Conservation (phyloP, 352 stramenopile species). For the Phytophthora tubulina region DNA sequence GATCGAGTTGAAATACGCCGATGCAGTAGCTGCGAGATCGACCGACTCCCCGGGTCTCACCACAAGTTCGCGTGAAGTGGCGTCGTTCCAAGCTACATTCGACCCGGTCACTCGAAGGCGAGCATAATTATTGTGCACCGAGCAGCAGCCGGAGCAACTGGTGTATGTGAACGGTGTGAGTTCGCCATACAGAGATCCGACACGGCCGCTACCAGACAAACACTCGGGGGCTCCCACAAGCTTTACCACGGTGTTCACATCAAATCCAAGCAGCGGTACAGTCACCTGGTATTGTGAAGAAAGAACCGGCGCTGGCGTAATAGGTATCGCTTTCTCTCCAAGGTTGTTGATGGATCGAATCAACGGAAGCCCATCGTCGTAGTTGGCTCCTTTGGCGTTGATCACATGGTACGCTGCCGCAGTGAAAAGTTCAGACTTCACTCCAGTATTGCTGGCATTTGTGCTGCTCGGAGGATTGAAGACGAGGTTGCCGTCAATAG, state of each 20-base stretch:
- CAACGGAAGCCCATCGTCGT: constrained; percentile 36
- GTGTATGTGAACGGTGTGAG: constrained; percentile 59
- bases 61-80: constrained; percentile 49
- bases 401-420: constrained; percentile 46
- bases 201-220: constrained; percentile 57
- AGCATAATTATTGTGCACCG: constrained; percentile 60
- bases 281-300: constrained; percentile 48
- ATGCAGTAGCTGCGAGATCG: constrained; percentile 58
- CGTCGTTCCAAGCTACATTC: constrained; percentile 45
- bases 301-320: constrained; percentile 47
- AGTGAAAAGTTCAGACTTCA: constrained; percentile 13
- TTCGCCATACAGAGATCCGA: constrained; percentile 64
- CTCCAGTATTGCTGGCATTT: constrained; percentile 2
- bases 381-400: constrained; percentile 57
- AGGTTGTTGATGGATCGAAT: constrained; percentile 44
- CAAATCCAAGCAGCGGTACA: constrained; percentile 57
- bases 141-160: constrained; percentile 75
- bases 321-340: constrained; percentile 38
- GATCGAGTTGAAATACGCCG: constrained; percentile 66
- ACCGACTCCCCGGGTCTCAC: constrained; percentile 57
- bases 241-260: constrained; percentile 72
- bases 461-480: constrained; percentile 48
- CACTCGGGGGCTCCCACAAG: constrained; percentile 74
- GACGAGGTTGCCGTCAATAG: constrained; percentile 66
- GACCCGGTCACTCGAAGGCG: constrained; percentile 53